phyloP scores from a whole-genome alignment of 495 filamentous ascomycete species.

The Podospora sp. region DNA sequence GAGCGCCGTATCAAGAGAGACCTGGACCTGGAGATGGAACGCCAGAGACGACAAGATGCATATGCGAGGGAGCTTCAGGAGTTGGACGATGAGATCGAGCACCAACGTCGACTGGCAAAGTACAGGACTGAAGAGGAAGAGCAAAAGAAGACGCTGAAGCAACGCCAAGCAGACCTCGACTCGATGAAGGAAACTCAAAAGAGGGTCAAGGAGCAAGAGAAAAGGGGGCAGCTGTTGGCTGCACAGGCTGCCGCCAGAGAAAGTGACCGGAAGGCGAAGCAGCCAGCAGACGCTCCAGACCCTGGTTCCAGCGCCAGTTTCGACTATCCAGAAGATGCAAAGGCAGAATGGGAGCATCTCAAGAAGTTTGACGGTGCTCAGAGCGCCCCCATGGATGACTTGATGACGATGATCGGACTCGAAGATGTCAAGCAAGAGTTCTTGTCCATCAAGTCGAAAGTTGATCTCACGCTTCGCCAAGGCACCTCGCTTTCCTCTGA shows the following conservation, averaged over 20 bases:
- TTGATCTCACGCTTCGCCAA: constrained; percentile 65
- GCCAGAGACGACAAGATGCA: constrained; percentile 50
- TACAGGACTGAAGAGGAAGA: constrained; percentile 50
- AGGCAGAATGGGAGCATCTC: constrained; percentile 62
- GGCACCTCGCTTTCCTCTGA: constrained; percentile 57
- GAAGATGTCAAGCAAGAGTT: constrained; percentile 70
- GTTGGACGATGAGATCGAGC: constrained; percentile 60
- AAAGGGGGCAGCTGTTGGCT: constrained; percentile 7
- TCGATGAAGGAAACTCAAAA: constrained; percentile 23
- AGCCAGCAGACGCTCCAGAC: not conserved
- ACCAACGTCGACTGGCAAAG: constrained; percentile 50
- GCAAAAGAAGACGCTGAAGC: constrained; percentile 49
- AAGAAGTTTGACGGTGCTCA: constrained; percentile 54
- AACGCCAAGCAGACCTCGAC: constrained; percentile 36
- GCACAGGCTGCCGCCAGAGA: constrained; percentile 11
- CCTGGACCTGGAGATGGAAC: constrained; percentile 55
- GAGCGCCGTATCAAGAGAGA: constrained; percentile 53
- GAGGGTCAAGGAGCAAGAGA: constrained; percentile 20
- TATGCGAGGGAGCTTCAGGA: constrained; percentile 56
- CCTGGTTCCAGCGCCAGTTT: not conserved
- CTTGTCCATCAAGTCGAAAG: constrained; percentile 65
- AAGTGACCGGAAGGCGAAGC: not conserved
- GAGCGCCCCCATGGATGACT: constrained; percentile 60
- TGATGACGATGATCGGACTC: constrained; percentile 75
- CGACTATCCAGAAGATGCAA: constrained; percentile 25